A percentile compares a stretch with the other conserved stretches of the same genome.
Evolutionary conservation across 1,139 yeast genomes (phyloP).

Genomic region (Suhomyces guaymorum): DNA sequence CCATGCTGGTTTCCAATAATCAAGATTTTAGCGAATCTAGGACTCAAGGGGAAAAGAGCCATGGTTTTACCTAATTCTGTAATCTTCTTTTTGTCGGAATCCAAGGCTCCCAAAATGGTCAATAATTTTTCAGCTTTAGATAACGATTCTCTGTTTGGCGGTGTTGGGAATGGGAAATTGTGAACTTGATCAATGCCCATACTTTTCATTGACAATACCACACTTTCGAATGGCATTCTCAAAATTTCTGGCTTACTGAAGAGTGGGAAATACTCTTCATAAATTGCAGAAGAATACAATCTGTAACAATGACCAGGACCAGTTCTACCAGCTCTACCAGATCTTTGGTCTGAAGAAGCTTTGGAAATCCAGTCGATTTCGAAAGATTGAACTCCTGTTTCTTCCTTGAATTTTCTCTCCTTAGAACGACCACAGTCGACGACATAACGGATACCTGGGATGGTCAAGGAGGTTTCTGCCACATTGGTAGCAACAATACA

Average conservation of each 20-base stretch:
- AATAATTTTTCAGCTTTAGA: conserved; percentile 68
- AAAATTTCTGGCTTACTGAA: conserved; percentile 88
- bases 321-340: conserved; percentile 99
- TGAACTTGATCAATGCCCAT: conserved; percentile 92
- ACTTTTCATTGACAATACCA: conserved; percentile 90
- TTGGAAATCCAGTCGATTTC: conserved; percentile 92
- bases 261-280: conserved; percentile 78
- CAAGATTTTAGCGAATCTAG: conserved; percentile 88
- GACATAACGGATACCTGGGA: conserved; percentile 93
- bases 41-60: conserved; percentile 91
- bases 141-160: conserved; percentile 70
- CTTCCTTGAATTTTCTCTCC: conserved; percentile 79
- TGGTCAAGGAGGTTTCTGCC: conserved; percentile 96
- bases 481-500: conserved; percentile 97
- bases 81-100: conserved; percentile 46
- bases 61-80: conserved; percentile 82
- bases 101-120: conserved; percentile 77
- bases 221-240: conserved; percentile 95
- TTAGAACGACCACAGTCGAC: conserved; percentile 95
- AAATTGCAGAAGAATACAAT: conserved; percentile 91
- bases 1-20: conserved; percentile 83
- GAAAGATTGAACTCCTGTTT: conserved; percentile 89
- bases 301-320: conserved; percentile 99
- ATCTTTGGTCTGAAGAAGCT: conserved; percentile 93
- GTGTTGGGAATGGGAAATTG: conserved; percentile 96